These are phyloP conservation scores for Musa troglodytarum DNA, from an alignment of 176 grass and related monocot species.

Conservation along the genomic window DNA sequence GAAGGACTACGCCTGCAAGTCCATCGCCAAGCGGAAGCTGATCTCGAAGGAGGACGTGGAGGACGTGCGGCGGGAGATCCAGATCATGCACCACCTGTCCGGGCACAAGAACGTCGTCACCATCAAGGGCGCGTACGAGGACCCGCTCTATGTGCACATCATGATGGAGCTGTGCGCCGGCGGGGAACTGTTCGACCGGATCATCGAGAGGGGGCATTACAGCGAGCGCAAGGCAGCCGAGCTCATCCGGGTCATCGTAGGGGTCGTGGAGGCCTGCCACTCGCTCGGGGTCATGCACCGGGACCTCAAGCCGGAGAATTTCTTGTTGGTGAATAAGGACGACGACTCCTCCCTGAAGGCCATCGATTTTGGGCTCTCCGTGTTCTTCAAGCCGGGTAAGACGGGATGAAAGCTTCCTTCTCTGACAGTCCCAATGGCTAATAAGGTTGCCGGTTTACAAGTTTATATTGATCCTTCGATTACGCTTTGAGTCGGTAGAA, in stretches of 20 bases:
- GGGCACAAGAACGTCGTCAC: slow-evolving; percentile 76
- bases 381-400: slow-evolving; percentile 97
- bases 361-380: slow-evolving; percentile 93
- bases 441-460: neutral
- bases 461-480: neutral
- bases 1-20: slow-evolving; percentile 76
- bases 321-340: slow-evolving; percentile 78
- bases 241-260: slow-evolving; percentile 81
- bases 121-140: slow-evolving; percentile 97
- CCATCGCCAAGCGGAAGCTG: slow-evolving; percentile 94
- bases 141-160: slow-evolving; percentile 82
- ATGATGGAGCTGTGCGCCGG: slow-evolving; percentile 98
- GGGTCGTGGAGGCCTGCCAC: slow-evolving; percentile 93
- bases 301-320: slow-evolving; percentile 98
- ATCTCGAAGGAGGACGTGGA: slow-evolving; percentile 78
- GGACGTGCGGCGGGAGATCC: slow-evolving; percentile 98
- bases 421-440: neutral
- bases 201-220: slow-evolving; percentile 87
- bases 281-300: slow-evolving; percentile 97
- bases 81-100: slow-evolving; percentile 99
- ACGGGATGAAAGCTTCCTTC: neutral
- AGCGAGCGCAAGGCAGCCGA: slow-evolving; percentile 97
- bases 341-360: slow-evolving; percentile 87
- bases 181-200: slow-evolving; percentile 90
- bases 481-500: neutral